Conservation (phyloP, 176 grass and related monocot genomes). For the Zoysia pacifica region DNA sequence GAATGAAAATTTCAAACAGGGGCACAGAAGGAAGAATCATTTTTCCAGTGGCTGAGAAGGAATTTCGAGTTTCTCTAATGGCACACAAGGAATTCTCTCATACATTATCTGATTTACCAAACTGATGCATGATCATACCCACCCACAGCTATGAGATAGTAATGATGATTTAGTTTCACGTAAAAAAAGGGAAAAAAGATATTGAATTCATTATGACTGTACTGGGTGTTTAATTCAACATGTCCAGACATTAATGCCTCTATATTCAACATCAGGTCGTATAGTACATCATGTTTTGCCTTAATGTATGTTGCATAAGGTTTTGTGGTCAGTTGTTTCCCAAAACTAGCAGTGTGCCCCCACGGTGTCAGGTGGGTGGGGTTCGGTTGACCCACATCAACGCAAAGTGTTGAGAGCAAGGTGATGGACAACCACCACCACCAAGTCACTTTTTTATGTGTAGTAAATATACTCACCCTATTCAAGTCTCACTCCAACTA, state of each 20-base stretch:
- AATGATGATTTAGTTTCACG: not conserved
- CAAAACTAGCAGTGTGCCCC: not conserved
- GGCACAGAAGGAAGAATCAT: too few relatives aligned
- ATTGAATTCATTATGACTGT: not conserved
- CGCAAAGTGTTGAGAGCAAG: too few relatives aligned
- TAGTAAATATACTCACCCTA: not conserved
- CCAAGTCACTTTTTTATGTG: too few relatives aligned
- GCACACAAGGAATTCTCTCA: too few relatives aligned
- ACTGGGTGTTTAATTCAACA: conserved; percentile 1
- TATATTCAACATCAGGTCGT: not conserved
- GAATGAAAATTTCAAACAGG: too few relatives aligned
- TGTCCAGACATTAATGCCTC: not conserved
- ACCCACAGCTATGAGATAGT: conserved; percentile 1
- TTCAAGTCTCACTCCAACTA: not conserved
- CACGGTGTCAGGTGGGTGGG: too few relatives aligned
- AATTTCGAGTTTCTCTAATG: too few relatives aligned
- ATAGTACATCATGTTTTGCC: not conserved
- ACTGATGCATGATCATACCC: not conserved
- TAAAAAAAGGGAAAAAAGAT: not conserved
- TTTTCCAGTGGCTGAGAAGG: too few relatives aligned
- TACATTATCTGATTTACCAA: not conserved
- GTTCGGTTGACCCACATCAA: too few relatives aligned
- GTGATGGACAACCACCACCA: too few relatives aligned
- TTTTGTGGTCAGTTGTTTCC: not conserved
- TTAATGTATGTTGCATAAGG: not conserved